Percentiles rank a stretch among this genome's conserved stretches.
Conservation (phyloP, 164 flowering plant genomes). For the Annona cherimola region DNA sequence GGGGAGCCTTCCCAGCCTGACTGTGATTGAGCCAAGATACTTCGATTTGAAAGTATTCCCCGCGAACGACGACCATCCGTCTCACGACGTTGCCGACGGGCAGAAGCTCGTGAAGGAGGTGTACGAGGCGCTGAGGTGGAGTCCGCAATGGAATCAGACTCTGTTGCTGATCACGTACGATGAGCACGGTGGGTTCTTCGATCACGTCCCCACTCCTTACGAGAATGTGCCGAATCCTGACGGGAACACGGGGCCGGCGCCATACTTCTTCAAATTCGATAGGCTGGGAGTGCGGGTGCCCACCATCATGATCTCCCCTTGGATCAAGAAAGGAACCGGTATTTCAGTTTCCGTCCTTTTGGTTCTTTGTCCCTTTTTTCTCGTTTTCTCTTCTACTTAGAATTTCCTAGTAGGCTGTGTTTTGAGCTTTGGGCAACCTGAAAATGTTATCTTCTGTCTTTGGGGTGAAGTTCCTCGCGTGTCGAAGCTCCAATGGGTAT, state of each 20-base stretch:
- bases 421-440: no score
- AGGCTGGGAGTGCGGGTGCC: slow-evolving; percentile 91
- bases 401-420: no score
- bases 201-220: slow-evolving; percentile 72
- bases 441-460: no score
- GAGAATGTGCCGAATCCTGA: slow-evolving; percentile 76
- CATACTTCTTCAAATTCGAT: slow-evolving; percentile 80
- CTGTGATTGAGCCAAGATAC: slow-evolving; percentile 88
- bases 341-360: neutral
- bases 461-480: no score
- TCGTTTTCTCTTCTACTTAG: no score
- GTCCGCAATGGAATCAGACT: slow-evolving; percentile 93
- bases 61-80: slow-evolving; percentile 88
- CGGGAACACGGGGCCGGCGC: slow-evolving; percentile 82
- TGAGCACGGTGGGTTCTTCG: slow-evolving; percentile 93
- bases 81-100: slow-evolving; percentile 89
- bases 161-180: slow-evolving; percentile 81
- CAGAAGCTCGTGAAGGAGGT: slow-evolving; percentile 91
- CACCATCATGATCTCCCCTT: slow-evolving; percentile 92
- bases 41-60: slow-evolving; percentile 60
- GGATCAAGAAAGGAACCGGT: slow-evolving; percentile 91
- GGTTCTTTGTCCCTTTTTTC: neutral
- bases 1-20: slow-evolving; percentile 68
- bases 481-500: no score
- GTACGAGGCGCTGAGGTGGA: slow-evolving; percentile 70